These are phyloP conservation scores for Boletus smithii DNA, from an alignment of 1,284 basidiomycete species.

Conservation along the genomic window DNA sequence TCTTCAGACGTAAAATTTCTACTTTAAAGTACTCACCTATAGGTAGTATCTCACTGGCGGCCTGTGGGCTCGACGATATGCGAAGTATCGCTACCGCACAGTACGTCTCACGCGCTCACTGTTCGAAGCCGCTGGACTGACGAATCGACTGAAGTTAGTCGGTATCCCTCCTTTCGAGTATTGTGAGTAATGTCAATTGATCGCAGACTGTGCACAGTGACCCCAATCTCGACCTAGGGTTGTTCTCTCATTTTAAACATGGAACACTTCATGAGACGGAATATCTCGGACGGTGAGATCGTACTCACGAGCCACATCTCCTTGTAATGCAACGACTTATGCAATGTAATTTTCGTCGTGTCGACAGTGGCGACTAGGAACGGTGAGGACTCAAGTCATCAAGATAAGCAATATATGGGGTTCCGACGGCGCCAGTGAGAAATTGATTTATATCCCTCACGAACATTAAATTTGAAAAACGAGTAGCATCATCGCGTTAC, in stretches of 20 bases:
- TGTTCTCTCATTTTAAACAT: conserved; percentile 18
- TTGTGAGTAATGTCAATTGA: conserved; percentile 9
- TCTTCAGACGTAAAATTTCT: background rate
- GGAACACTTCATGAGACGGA: conserved; percentile 14
- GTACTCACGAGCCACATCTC: conserved; percentile 14
- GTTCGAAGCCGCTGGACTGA: background rate
- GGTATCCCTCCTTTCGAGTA: conserved; percentile 10
- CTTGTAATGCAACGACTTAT: conserved; percentile 3
- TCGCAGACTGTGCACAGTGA: background rate
- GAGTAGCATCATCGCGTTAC: background rate
- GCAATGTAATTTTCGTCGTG: background rate
- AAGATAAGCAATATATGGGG: background rate
- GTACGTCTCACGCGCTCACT: conserved; percentile 3
- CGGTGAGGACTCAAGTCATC: background rate
- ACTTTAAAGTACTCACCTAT: background rate
- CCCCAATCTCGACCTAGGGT: conserved; percentile 11
- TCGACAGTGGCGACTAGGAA: background rate
- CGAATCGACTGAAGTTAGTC: conserved; percentile 10
- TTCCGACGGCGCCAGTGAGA: background rate
- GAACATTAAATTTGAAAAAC: background rate
- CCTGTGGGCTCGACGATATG: conserved; percentile 8
- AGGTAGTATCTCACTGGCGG: background rate
- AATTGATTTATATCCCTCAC: background rate
- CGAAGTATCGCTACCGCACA: conserved; percentile 2
- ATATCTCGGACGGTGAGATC: conserved; percentile 8